Evolutionary conservation across 495 filamentous ascomycete species (phyloP).

Genomic region (Friedmanniomyces simplex): DNA sequence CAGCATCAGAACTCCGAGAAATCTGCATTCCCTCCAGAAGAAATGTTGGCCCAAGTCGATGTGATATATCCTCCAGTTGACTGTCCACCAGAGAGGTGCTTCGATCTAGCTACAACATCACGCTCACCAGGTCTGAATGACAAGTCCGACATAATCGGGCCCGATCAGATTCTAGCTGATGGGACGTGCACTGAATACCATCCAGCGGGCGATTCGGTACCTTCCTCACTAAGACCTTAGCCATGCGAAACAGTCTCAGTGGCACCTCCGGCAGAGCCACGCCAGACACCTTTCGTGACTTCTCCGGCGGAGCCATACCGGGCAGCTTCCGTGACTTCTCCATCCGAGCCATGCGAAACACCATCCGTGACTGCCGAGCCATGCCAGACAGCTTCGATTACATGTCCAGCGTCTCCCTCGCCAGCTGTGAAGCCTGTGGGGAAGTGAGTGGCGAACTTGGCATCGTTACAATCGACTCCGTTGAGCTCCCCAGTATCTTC

Average conservation of each 20-base stretch:
- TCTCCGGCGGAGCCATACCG: no score
- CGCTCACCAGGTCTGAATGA: neutral
- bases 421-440: no score
- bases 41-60: neutral
- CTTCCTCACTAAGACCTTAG: neutral
- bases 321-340: neutral
- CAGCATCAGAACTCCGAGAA: neutral
- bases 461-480: no score
- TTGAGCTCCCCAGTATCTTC: no score
- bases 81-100: neutral
- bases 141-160: neutral
- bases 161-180: neutral
- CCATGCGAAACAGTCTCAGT: neutral
- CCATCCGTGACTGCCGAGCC: neutral
- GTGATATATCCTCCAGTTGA: neutral
- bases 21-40: neutral
- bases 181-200: neutral
- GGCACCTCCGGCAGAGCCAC: neutral
- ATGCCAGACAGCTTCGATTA: neutral
- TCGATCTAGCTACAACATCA: neutral
- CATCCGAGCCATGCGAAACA: neutral
- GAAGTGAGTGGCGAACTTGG: no score
- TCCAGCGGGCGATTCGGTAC: neutral
- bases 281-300: neutral
- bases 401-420: neutral